These are phyloP conservation scores for Selaginella moellendorffii DNA, from an alignment of 75 land plant species.

Conservation along the genomic window DNA sequence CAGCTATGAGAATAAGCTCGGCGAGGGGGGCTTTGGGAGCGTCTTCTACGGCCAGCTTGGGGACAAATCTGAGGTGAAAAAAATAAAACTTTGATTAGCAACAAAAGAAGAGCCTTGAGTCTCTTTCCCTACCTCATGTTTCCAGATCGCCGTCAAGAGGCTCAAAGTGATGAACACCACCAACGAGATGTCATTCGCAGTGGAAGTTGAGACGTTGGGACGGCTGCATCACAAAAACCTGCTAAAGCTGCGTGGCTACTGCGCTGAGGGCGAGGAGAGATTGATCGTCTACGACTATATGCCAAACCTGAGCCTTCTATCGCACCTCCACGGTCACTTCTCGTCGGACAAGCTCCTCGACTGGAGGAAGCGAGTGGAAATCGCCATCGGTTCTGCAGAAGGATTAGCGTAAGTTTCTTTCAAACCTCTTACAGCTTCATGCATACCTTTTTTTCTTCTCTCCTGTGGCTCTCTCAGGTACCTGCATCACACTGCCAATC, in stretches of 20 bases:
- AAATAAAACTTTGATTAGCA: too few relatives aligned
- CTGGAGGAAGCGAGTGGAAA: constrained; percentile 43
- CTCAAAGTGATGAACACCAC: constrained; percentile 48
- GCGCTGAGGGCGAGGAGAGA: constrained; percentile 54
- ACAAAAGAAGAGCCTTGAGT: too few relatives aligned
- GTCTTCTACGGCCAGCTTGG: too few relatives aligned
- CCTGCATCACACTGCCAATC: constrained; percentile 45
- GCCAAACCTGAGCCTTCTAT: constrained; percentile 52
- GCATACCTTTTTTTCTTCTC: background rate
- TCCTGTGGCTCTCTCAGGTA: constrained; percentile 27
- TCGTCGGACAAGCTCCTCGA: constrained; percentile 33
- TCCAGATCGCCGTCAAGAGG: constrained; percentile 66
- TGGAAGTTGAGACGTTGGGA: constrained; percentile 65
- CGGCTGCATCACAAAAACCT: constrained; percentile 69
- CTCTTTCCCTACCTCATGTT: too few relatives aligned
- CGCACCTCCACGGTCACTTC: constrained; percentile 53
- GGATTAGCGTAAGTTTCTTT: constrained; percentile 33
- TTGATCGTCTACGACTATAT: too few relatives aligned
- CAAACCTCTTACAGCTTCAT: background rate
- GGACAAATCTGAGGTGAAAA: too few relatives aligned
- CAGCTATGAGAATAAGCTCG: too few relatives aligned
- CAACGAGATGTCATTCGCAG: constrained; percentile 73
- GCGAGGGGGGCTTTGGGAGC: too few relatives aligned
- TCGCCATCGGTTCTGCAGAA: constrained; percentile 52
- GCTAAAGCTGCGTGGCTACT: too few relatives aligned